Percentiles rank a stretch among this genome's conserved stretches.
Conservation (phyloP, 129 eudicot species). For the Apium graveolens region DNA sequence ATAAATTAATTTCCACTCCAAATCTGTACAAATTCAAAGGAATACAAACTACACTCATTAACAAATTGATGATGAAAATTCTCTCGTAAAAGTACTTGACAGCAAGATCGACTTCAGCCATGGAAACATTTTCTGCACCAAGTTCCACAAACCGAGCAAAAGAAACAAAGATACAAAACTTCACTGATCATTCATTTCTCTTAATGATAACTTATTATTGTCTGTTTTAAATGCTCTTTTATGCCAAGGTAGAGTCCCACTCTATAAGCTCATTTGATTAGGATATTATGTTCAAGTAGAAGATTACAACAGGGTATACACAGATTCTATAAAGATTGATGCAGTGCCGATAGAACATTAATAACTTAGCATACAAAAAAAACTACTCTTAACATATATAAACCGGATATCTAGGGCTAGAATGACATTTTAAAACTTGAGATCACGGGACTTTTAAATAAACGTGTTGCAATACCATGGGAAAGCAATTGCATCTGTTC, state of each 20-base stretch:
- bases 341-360: not conserved
- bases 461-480: not conserved
- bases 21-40: constrained; percentile 30
- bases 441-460: not conserved
- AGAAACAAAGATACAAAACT: not conserved
- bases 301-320: not conserved
- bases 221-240: not conserved
- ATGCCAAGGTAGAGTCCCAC: not conserved
- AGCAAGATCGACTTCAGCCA: not conserved
- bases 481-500: not conserved
- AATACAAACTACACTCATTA: not conserved
- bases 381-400: not conserved
- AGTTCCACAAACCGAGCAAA: not conserved
- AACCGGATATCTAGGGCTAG: not conserved
- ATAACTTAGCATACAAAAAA: not conserved
- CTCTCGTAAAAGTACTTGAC: not conserved
- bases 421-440: not conserved
- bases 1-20: constrained; percentile 83
- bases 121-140: not conserved
- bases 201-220: not conserved
- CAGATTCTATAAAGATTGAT: not conserved
- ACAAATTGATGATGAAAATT: not conserved
- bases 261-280: not conserved
- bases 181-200: not conserved
- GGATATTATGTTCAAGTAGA: not conserved